These are phyloP conservation scores for Daedalea quercina DNA, from an alignment of 768 basidiomycete species.

Conservation along the genomic window DNA sequence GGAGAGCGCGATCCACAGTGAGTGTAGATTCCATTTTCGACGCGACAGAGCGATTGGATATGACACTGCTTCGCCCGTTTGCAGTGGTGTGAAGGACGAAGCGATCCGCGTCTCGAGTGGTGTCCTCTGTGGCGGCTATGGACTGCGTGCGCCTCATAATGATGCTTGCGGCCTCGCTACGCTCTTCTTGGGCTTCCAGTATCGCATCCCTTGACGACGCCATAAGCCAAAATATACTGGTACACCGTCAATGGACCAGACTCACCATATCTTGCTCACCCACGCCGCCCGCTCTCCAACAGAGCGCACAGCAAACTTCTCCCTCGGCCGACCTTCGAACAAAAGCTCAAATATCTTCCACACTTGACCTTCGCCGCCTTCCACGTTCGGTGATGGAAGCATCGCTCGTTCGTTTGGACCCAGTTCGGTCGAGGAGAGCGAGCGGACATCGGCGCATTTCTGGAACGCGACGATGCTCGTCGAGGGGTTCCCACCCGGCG, in stretches of 20 bases:
- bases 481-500: constrained; percentile 31
- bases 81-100: neutral
- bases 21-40: neutral
- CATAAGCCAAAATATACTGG: neutral
- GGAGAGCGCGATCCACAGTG: constrained; percentile 7
- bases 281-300: constrained; percentile 62
- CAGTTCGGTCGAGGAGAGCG: constrained; percentile 39
- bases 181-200: constrained; percentile 32
- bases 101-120: neutral
- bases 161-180: constrained; percentile 2
- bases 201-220: constrained; percentile 47
- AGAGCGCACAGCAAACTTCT: constrained; percentile 57
- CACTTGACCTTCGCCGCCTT: constrained; percentile 17
- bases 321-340: constrained; percentile 43
- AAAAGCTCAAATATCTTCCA: constrained; percentile 56
- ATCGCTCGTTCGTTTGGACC: constrained; percentile 35
- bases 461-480: constrained; percentile 42
- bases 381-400: constrained; percentile 31
- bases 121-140: constrained; percentile 1
- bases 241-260: neutral
- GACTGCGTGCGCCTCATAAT: neutral
- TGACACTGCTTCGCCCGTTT: neutral
- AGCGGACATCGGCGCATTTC: constrained; percentile 58
- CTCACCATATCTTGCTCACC: constrained; percentile 72
- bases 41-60: neutral